Evolutionary conservation across 805 yeast species (phyloP).

Genomic region (Wickerhamomyces strasburgensis): DNA sequence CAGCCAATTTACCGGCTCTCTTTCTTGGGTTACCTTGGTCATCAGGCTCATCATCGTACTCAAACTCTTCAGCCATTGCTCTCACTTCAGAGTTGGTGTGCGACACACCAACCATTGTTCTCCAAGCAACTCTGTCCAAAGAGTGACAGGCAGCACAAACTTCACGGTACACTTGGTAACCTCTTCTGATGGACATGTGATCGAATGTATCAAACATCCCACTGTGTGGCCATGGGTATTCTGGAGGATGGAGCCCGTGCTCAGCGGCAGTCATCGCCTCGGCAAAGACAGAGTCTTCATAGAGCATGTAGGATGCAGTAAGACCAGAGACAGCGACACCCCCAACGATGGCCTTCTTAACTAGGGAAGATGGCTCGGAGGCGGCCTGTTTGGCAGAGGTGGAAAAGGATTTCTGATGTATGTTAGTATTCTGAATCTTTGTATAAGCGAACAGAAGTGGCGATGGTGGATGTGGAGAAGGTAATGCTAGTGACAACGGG

Average conservation of each 20-base stretch:
- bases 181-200: constrained; percentile 96
- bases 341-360: constrained; percentile 52
- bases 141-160: constrained; percentile 99
- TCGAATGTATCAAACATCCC: constrained; percentile 90
- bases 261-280: constrained; percentile 98
- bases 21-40: constrained; percentile 97
- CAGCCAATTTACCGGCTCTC: constrained; percentile 98
- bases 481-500: too few relatives aligned
- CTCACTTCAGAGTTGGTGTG: constrained; percentile 88
- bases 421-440: too few relatives aligned
- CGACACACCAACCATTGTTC: constrained; percentile 94
- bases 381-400: constrained; percentile 34
- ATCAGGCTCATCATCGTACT: constrained; percentile 98
- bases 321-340: constrained; percentile 70
- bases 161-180: constrained; percentile 97
- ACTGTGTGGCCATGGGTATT: constrained; percentile 87
- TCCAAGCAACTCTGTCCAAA: constrained; percentile 95
- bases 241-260: constrained; percentile 96
- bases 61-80: constrained; percentile 92
- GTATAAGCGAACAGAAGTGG: too few relatives aligned
- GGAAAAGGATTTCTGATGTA: constrained; percentile 27
- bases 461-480: too few relatives aligned
- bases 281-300: constrained; percentile 82
- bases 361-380: constrained; percentile 27
- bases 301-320: constrained; percentile 74